Evolutionary conservation across 108 stramenopile genomes (phyloP), one percentile per base, ranked within the genome.

Genomic region (Nitzschia inconspicua): DNA sequence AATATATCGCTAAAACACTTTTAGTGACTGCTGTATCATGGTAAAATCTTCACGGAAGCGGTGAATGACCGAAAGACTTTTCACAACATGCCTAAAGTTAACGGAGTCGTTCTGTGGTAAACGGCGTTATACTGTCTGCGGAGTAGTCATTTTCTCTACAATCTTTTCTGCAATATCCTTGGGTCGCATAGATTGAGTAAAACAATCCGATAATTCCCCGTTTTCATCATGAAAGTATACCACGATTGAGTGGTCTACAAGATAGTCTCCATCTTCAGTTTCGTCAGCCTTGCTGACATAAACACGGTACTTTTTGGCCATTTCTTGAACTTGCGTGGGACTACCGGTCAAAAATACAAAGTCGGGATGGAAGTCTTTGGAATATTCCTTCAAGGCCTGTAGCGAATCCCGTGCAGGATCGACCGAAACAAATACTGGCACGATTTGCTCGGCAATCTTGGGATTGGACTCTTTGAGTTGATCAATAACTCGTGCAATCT

Each of bases 171-270:
- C 84, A 27, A 95, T 80, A 77, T 96, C 95, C 42, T 78, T 77
- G 18, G 90, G 83, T 58, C 89, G 63, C 91, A 94, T 96, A 31
- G 89, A 85, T 77, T 99, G 99, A 34, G 99, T 98, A 70, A 93
- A 99, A 58, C 97, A 98, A 65, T 99, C 98, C 3, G 96, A 63
- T 46, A 99, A 85, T 47, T 95, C 86, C n/a, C 99, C 99, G 25
- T 89, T 82, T 19, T 96, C 94, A 48, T 89, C 96, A 55, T 97
- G 82, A 51, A 98, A 95, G 77, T 98, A 98, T 44, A 98, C 76
- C 0, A 98, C 99, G 79, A 99, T 99, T 37, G 93, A 95, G 68
- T 99, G 99, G 79, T 99, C 99, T 0, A 99, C 96, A 16, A 99
- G 68, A 70, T 99, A 99, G 52, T 99, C 97, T 11, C 98, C 99